phyloP scores from a whole-genome alignment of 108 stramenopile species.

The Nitzschia sp. region DNA sequence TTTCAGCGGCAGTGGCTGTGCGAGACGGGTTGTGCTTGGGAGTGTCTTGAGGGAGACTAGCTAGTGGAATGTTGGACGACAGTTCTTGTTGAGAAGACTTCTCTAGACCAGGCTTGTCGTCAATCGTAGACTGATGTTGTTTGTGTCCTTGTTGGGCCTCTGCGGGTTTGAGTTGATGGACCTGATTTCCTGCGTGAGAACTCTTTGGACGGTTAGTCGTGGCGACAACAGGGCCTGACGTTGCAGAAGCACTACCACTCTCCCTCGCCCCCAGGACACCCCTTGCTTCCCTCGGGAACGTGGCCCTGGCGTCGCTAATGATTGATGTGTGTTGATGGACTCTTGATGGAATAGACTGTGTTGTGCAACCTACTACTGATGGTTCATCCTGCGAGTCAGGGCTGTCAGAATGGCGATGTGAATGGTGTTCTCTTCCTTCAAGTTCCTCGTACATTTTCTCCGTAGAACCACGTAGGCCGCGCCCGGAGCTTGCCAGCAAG shows the following conservation, averaged over 20 bases:
- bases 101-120: neutral
- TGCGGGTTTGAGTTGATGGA: conserved; percentile 1
- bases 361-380: neutral
- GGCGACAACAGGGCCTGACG: neutral
- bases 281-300: neutral
- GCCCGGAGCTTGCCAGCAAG: too few relatives aligned
- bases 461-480: too few relatives aligned
- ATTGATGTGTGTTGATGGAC: neutral
- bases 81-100: neutral
- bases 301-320: conserved; percentile 2
- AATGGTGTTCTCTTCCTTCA: conserved; percentile 8
- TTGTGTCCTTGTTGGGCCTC: neutral
- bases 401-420: conserved; percentile 16
- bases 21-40: conserved; percentile 3
- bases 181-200: conserved; percentile 5
- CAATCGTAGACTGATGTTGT: neutral
- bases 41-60: conserved; percentile 13
- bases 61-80: conserved; percentile 4
- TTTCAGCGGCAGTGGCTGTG: conserved; percentile 26
- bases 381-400: neutral
- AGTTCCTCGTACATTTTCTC: too few relatives aligned
- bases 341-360: neutral
- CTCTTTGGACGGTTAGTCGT: conserved; percentile 16
- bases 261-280: neutral
- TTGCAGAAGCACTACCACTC: conserved; percentile 2